Evolutionary conservation across 768 basidiomycete species (phyloP), one percentile per base, ranked within the genome.

Genomic region (Lanmaoa pseudosensibilis): DNA sequence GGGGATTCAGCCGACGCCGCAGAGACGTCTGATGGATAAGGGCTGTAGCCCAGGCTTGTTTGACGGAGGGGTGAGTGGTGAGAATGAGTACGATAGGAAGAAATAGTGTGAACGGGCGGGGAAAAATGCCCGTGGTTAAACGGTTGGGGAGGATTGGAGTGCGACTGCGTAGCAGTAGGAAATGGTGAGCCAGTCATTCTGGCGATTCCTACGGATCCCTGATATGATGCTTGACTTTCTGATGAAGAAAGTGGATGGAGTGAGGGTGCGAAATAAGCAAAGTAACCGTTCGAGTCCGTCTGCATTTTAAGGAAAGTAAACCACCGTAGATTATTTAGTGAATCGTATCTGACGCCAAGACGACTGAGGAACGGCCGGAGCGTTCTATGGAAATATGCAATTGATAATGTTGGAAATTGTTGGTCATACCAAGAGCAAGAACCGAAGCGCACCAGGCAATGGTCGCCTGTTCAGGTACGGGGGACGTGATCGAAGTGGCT

Each of bases 21-120:
- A 19, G 77, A 76, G 57, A 67, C 68, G 55, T 70, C 66, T 0
- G 77, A 71, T 50, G 74, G 70, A 53, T 76, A 73, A 30, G 77
- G 73, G 52, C 72, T 77, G 50, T 71, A 70, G 34, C 60, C 62
- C 13, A 71, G 21, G 44, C 50, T 59, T 0, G 61, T 3, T 2
- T 58, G 69, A 38, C 19, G 62, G 50, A 58, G 56, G 36, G 65
- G 55, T 2, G 60, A 51, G 6, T 48, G 49, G 19, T 58, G 66
- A 8, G 70, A 54, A 21, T 43, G 64, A 2, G 56, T 21, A 25
- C 56, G 61, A 61, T 66, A 69, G 16, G 69, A 55, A 37, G 55
- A 45, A 41, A 62, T 13, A 0, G 62, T 8, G 41, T 55, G 69
- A 13, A 51, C 19, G 23, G 54, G 45, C 4, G 65, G 57, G 19